These are phyloP conservation scores for Begonia masoniana DNA, from an alignment of 306 rosid species.

Conservation along the genomic window DNA sequence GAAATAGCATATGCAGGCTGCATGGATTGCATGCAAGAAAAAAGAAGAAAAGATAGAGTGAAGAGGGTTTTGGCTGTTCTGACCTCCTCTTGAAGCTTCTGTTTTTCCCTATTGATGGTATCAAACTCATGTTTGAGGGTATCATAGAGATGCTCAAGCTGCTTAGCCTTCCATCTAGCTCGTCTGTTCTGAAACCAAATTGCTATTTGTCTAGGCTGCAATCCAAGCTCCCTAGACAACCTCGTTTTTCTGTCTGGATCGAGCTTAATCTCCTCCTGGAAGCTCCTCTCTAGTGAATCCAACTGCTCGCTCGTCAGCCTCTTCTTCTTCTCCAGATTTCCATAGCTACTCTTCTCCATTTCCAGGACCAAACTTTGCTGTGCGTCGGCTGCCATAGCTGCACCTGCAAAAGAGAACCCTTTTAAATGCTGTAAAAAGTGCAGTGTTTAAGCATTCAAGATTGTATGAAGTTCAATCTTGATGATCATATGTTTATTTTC, in stretches of 20 bases:
- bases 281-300: slow-evolving; percentile 69
- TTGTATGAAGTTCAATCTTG: no score
- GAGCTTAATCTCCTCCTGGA: slow-evolving; percentile 78
- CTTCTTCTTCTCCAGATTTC: slow-evolving; percentile 58
- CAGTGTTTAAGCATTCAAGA: no score
- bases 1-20: no score
- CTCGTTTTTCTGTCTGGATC: slow-evolving; percentile 85
- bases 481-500: no score
- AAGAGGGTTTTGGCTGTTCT: not conserved
- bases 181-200: slow-evolving; percentile 96
- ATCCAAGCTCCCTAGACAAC: slow-evolving; percentile 77
- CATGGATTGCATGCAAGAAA: no score
- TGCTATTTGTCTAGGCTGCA: slow-evolving; percentile 89
- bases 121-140: slow-evolving; percentile 73
- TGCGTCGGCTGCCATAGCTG: not conserved
- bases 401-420: not conserved
- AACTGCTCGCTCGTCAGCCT: slow-evolving; percentile 58
- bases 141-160: slow-evolving; percentile 80
- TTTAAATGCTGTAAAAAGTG: no score
- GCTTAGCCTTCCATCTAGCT: slow-evolving; percentile 91
- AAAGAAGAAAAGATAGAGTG: not conserved
- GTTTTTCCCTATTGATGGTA: slow-evolving; percentile 55
- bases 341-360: not conserved
- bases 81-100: slow-evolving; percentile 80
- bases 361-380: not conserved